A percentile compares a stretch with the other conserved stretches of the same genome.
These are phyloP conservation scores for Hericium alpestre DNA, from an alignment of 768 basidiomycete species.

Conservation along the genomic window DNA sequence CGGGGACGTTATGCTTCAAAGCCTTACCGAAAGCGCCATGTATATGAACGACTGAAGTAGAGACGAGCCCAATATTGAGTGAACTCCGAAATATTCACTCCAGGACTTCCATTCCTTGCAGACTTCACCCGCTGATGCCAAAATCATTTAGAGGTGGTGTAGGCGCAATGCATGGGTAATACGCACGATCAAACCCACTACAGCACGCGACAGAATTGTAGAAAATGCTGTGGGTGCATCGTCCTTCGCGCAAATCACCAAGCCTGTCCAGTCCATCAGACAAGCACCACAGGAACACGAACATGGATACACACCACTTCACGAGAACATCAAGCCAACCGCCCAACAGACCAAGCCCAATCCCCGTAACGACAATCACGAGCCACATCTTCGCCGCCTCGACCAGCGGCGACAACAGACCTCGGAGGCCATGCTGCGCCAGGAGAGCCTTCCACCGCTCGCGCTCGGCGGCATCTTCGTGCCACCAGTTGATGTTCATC, in stretches of 20 bases:
- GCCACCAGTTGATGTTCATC: constrained; percentile 58
- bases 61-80: constrained; percentile 47
- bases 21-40: constrained; percentile 49
- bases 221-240: constrained; percentile 58
- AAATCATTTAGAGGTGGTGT: constrained; percentile 3
- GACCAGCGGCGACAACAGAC: constrained; percentile 41
- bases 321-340: constrained; percentile 68
- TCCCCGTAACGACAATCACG: constrained; percentile 53
- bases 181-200: constrained; percentile 47
- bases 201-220: constrained; percentile 67
- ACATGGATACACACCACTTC: constrained; percentile 39
- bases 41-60: constrained; percentile 58
- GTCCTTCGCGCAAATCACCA: constrained; percentile 58
- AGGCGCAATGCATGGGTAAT: not conserved
- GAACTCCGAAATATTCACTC: constrained; percentile 47
- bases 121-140: constrained; percentile 45
- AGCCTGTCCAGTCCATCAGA: constrained; percentile 33
- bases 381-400: constrained; percentile 58
- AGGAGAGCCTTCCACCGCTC: constrained; percentile 39
- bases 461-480: constrained; percentile 54
- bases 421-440: constrained; percentile 43
- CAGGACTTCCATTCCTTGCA: constrained; percentile 61
- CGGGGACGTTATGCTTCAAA: not conserved
- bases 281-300: not conserved
- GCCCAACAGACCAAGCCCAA: constrained; percentile 58